Evolutionary conservation across 306 rosid genomes (phyloP).

Genomic region (Casuarina glauca): DNA sequence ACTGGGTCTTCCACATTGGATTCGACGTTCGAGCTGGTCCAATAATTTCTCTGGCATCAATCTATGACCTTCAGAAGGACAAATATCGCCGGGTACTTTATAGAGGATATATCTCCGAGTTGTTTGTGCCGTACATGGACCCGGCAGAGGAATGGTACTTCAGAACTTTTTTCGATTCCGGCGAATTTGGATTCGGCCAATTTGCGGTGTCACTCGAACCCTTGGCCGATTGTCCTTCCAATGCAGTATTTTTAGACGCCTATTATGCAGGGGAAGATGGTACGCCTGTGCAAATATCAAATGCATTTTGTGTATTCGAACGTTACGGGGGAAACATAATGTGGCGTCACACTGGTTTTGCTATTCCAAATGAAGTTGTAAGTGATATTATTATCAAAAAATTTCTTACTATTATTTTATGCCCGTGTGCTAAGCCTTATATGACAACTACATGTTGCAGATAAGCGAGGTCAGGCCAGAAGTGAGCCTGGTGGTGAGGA

Average conservation of each 20-base stretch:
- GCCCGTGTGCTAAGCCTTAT: neutral
- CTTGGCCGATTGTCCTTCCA: conserved; percentile 53
- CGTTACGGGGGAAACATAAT: conserved; percentile 44
- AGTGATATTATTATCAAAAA: neutral
- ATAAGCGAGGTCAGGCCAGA: conserved; percentile 50
- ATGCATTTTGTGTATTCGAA: conserved; percentile 70
- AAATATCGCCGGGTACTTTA: conserved; percentile 50
- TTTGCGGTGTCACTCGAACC: conserved; percentile 46
- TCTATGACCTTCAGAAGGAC: conserved; percentile 47
- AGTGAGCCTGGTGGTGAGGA: conserved; percentile 51
- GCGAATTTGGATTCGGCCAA: conserved; percentile 60
- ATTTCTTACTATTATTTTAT: neutral
- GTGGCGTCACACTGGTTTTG: conserved; percentile 70
- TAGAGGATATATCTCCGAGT: conserved; percentile 57
- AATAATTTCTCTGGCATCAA: conserved; percentile 56
- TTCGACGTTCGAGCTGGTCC: conserved; percentile 55
- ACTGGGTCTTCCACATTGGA: conserved; percentile 48
- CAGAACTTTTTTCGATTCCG: conserved; percentile 48
- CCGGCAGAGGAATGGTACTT: conserved; percentile 62
- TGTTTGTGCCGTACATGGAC: conserved; percentile 67
- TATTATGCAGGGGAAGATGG: conserved; percentile 42
- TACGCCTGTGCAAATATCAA: conserved; percentile 36
- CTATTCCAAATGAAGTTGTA: conserved; percentile 31
- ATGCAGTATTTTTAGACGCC: conserved; percentile 55
- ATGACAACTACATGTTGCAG: conserved; percentile 21